These are phyloP conservation scores for Ambrosiella beaveri DNA, from an alignment of 2,329 filamentous ascomycete species.

Conservation along the genomic window DNA sequence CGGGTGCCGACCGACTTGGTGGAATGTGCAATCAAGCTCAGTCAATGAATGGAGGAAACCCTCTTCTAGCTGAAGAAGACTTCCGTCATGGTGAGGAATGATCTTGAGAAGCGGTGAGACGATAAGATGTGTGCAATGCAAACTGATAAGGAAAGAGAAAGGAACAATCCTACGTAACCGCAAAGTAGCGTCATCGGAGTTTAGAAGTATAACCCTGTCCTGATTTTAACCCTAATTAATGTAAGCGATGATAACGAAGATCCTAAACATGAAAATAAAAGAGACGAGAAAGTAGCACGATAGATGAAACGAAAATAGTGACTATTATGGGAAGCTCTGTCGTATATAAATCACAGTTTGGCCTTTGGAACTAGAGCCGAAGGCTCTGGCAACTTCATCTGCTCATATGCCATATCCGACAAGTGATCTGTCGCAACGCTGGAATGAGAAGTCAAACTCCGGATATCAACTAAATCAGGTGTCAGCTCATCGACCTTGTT, in stretches of 20 bases:
- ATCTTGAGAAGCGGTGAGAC: not conserved
- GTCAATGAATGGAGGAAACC: not conserved
- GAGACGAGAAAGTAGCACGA: not conserved
- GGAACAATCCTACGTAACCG: not conserved
- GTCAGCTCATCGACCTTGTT: slow-evolving; percentile 59
- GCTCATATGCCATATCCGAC: slow-evolving; percentile 33
- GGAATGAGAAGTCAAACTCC: slow-evolving; percentile 43
- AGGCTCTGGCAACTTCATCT: slow-evolving; percentile 33
- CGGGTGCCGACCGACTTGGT: too few relatives aligned
- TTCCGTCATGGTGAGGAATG: not conserved
- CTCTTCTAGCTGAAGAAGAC: not conserved
- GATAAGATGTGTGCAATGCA: not conserved
- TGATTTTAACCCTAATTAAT: not conserved
- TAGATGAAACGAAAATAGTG: not conserved
- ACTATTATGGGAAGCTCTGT: too few relatives aligned
- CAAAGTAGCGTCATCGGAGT: not conserved
- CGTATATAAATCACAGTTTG: slow-evolving; percentile 27
- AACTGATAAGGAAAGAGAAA: not conserved
- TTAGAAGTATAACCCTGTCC: not conserved
- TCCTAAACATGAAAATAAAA: not conserved
- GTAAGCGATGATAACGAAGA: too few relatives aligned
- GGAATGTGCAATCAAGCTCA: too few relatives aligned
- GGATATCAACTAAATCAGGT: slow-evolving; percentile 61
- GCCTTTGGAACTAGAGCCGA: slow-evolving; percentile 25
- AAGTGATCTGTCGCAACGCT: slow-evolving; percentile 32